Base-by-base conservation (phyloP, 768 basidiomycete species). In the Pleurotus eryngii region DNA sequence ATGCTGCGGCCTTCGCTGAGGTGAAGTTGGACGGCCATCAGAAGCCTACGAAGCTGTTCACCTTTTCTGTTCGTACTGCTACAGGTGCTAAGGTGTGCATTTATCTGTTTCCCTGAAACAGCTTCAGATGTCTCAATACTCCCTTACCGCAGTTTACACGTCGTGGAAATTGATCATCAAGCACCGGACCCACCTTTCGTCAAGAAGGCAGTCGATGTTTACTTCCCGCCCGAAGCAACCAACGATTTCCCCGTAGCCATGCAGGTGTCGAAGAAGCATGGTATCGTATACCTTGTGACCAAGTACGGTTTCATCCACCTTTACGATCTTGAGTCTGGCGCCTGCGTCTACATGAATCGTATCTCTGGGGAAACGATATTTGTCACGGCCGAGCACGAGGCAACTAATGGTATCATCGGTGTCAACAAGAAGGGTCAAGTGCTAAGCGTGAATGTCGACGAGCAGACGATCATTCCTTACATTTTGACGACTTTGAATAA, bases 361-460 rank as follows among this genome's bases (percentile, higher is more conserved):
- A 99, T 99, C 70, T 95, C 92, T 43, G 96, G 97, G 35, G 97
- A 99, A 77, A 98, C 97, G 35, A 98, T 99, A 70, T 99, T 99
- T 70, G 95, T 97, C 46, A 98, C 97, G 11, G 92, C 96, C 35
- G 95, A 98, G 67, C 94, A 98, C 67, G 95, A 98, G 71, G 83
- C 87, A 15, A 86, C 88, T 3, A 84, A 93, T 67, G 97, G 97
- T 77, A 97, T 99, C 72, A 93, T 99, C 61, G 96, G 96, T 63
- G 95, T 99, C 68, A 99, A 99, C 84, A 92, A 96, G 82, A 98
- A 98, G 76, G 97, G 97, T 30, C 97, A 99, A 73, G 94, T 98
- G 15, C 81, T 99, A 56, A 95, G 92, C 64, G 97, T 99, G 61
- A 94, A 89, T 62, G 89, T 98, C 61, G 97, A 99, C 71, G 97